A percentile compares a stretch with the other conserved stretches of the same genome.
phyloP scores from a whole-genome alignment of 495 filamentous ascomycete genomes.

The Saxophila tyrrhenica region DNA sequence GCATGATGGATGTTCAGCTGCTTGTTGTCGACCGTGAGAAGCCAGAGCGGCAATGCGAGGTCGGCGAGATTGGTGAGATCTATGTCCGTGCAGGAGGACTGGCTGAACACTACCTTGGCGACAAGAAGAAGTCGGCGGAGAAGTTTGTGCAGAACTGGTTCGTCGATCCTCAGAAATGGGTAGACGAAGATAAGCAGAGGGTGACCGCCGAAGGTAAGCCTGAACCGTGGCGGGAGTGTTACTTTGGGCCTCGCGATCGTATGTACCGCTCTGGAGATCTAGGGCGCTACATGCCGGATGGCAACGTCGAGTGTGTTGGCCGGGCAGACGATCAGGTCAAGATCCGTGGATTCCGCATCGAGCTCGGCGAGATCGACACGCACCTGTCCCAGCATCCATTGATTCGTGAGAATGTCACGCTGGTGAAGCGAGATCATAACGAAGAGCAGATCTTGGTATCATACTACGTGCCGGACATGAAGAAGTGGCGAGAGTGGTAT shows the following conservation, averaged over 20 bases:
- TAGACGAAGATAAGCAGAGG: slow-evolving; percentile 45
- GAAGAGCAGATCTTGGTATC: slow-evolving; percentile 84
- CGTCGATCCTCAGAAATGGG: slow-evolving; percentile 62
- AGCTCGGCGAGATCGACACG: slow-evolving; percentile 87
- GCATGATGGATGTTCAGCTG: slow-evolving; percentile 89
- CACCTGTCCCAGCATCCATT: slow-evolving; percentile 67
- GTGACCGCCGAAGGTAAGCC: slow-evolving; percentile 32
- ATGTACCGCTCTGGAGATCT: slow-evolving; percentile 79
- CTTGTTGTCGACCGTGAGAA: slow-evolving; percentile 80
- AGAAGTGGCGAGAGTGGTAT: slow-evolving; percentile 55
- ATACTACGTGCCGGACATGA: slow-evolving; percentile 78
- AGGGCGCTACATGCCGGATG: slow-evolving; percentile 60
- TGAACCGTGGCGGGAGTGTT: slow-evolving; percentile 69
- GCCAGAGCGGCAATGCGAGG: slow-evolving; percentile 54
- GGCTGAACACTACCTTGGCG: slow-evolving; percentile 74
- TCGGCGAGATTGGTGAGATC: slow-evolving; percentile 81
- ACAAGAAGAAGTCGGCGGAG: slow-evolving; percentile 39
- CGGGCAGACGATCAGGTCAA: slow-evolving; percentile 87
- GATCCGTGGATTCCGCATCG: slow-evolving; percentile 90
- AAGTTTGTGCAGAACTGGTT: slow-evolving; percentile 93
- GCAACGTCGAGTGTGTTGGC: slow-evolving; percentile 47
- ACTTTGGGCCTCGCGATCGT: slow-evolving; percentile 73
- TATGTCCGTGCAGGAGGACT: slow-evolving; percentile 80
- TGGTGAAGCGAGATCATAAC: slow-evolving; percentile 76
- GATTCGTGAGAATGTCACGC: slow-evolving; percentile 75